These are phyloP conservation scores for Arbutus unedo DNA, from an alignment of 148 eudicot genomes.

Conservation along the genomic window DNA sequence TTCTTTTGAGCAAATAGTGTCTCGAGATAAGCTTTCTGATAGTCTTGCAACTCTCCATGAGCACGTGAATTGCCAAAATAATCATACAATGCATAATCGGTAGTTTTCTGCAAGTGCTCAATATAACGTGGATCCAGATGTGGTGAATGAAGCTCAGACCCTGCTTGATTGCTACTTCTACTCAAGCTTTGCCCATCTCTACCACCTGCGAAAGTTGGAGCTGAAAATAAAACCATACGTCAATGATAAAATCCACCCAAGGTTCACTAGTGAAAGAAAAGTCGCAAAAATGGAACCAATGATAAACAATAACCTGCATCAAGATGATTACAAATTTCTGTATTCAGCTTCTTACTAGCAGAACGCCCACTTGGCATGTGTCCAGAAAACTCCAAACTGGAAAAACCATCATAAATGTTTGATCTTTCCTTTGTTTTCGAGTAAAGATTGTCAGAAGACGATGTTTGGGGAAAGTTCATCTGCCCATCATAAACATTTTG, in stretches of 20 bases:
- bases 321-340: conserved; percentile 17
- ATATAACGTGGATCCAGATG: conserved; percentile 25
- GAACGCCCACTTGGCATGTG: conserved; percentile 23
- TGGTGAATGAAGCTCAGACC: conserved; percentile 22
- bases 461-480: conserved; percentile 27
- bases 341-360: conserved; percentile 23
- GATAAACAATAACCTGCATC: conserved; percentile 22
- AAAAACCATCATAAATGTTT: conserved; percentile 18
- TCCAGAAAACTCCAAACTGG: conserved; percentile 20
- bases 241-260: background rate
- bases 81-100: conserved; percentile 21
- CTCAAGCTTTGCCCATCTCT: conserved; percentile 23
- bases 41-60: conserved; percentile 25
- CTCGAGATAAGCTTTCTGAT: conserved; percentile 40
- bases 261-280: background rate
- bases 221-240: conserved; percentile 6
- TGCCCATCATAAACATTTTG: conserved; percentile 22
- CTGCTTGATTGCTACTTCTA: conserved; percentile 27
- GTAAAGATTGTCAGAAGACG: conserved; percentile 32
- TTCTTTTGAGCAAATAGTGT: conserved; percentile 42
- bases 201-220: conserved; percentile 19
- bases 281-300: background rate
- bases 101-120: conserved; percentile 25
- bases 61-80: conserved; percentile 19
- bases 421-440: conserved; percentile 28